These are phyloP conservation scores for Moniliophthora roreri DNA, from an alignment of 1,284 basidiomycete species.

Conservation along the genomic window DNA sequence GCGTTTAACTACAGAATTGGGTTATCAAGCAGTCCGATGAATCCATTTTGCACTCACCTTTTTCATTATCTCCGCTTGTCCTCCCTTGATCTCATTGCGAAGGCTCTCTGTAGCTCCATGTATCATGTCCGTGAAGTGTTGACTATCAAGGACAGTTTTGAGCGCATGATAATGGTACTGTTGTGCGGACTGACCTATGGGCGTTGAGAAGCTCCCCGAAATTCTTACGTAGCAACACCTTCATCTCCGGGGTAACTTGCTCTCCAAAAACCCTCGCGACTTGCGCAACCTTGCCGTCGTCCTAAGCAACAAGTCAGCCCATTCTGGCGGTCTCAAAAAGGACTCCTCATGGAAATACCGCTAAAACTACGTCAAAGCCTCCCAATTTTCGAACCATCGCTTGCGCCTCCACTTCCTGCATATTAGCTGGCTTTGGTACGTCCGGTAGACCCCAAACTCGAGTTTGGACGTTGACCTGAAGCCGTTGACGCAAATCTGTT, in stretches of 20 bases:
- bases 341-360: too few relatives aligned
- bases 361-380: too few relatives aligned
- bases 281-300: not conserved
- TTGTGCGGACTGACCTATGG: not conserved
- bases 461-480: not conserved
- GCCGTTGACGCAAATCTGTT: not conserved
- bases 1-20: slow-evolving; percentile 22
- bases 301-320: not conserved
- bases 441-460: not conserved
- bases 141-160: too few relatives aligned
- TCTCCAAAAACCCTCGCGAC: slow-evolving; percentile 2
- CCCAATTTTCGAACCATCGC: not conserved
- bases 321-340: too few relatives aligned
- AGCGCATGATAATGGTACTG: too few relatives aligned
- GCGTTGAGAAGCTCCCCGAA: not conserved
- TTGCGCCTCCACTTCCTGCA: not conserved
- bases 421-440: not conserved
- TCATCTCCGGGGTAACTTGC: not conserved
- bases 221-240: not conserved
- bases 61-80: too few relatives aligned
- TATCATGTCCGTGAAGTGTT: too few relatives aligned
- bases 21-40: not conserved
- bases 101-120: too few relatives aligned
- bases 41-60: not conserved
- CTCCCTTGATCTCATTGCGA: slow-evolving; percentile 16